Percentiles rank a stretch among this genome's conserved stretches.
Evolutionary conservation across 805 yeast species (phyloP).

Genomic region (Candida sonorensis): DNA sequence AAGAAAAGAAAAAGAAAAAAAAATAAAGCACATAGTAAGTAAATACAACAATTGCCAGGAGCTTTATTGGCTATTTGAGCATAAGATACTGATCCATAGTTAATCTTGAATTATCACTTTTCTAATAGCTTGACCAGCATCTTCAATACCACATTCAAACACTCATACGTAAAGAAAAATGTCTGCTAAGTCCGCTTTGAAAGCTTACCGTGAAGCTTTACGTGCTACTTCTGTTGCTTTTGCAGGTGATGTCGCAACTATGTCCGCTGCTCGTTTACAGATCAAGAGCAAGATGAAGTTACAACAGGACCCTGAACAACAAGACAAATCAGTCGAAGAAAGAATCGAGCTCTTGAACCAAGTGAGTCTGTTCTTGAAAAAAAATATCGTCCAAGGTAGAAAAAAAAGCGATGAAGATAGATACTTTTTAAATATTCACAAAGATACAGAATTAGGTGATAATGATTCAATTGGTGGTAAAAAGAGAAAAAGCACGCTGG

Average conservation of each 20-base stretch:
- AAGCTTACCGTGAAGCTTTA: constrained; percentile 59
- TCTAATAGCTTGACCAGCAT: too few species aligned
- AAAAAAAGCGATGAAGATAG: constrained; percentile 32
- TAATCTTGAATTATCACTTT: too few species aligned
- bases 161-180: constrained; percentile 6
- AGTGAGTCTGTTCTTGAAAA: constrained; percentile 60
- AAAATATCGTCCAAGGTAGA: constrained; percentile 84
- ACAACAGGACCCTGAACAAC: constrained; percentile 32
- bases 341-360: constrained; percentile 55
- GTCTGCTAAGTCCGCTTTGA: constrained; percentile 19
- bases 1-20: too few species aligned
- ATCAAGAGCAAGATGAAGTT: constrained; percentile 48
- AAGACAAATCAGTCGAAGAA: constrained; percentile 39
- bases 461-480: constrained; percentile 53
- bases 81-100: too few species aligned
- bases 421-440: constrained; percentile 62
- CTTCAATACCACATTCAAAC: too few species aligned
- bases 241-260: constrained; percentile 38
- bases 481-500: constrained; percentile 33
- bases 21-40: too few species aligned
- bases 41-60: too few species aligned
- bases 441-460: constrained; percentile 84
- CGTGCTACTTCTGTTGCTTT: constrained; percentile 64
- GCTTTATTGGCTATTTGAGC: too few species aligned
- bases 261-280: constrained; percentile 53